phyloP scores from a whole-genome alignment of 371 early-diverging fungal genomes.

The Mortierella sp. region DNA sequence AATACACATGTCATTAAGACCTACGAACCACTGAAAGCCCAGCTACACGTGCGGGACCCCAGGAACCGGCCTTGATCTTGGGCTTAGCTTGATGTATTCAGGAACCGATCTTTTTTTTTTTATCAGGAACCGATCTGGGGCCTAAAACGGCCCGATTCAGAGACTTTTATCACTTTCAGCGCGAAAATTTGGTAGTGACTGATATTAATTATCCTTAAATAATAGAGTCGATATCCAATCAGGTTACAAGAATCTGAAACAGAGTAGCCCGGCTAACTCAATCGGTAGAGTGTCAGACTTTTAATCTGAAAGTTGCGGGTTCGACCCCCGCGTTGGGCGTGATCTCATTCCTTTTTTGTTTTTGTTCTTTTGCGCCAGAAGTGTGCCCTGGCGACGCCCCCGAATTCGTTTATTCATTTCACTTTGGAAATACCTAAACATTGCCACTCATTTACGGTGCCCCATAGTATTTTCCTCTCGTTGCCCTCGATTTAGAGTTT shows the following conservation, averaged over 20 bases:
- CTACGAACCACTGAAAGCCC: neutral
- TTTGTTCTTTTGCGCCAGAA: neutral
- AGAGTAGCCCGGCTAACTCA: conserved; percentile 45
- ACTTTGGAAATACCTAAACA: too few species aligned
- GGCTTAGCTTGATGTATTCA: too few species aligned
- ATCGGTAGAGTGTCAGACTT: conserved; percentile 42
- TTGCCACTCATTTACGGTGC: too few species aligned
- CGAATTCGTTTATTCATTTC: too few species aligned
- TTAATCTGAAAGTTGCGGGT: conserved; percentile 38
- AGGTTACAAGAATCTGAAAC: conserved; percentile 2
- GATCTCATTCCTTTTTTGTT: neutral
- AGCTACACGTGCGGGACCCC: neutral
- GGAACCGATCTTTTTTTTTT: too few species aligned
- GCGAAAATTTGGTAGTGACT: too few species aligned
- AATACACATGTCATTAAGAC: neutral
- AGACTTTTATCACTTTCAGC: neutral
- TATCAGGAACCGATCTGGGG: too few species aligned
- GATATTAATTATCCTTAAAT: neutral
- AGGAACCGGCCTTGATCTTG: too few species aligned
- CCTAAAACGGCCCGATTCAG: neutral
- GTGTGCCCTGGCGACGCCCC: too few species aligned
- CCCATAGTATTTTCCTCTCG: too few species aligned
- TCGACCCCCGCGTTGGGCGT: conserved; percentile 45
- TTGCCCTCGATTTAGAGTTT: too few species aligned
- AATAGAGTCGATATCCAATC: neutral